Evolutionary conservation across 2,329 filamentous ascomycete species (phyloP), one percentile per base, ranked within the genome.

Genomic region (Diplodia intermedia): DNA sequence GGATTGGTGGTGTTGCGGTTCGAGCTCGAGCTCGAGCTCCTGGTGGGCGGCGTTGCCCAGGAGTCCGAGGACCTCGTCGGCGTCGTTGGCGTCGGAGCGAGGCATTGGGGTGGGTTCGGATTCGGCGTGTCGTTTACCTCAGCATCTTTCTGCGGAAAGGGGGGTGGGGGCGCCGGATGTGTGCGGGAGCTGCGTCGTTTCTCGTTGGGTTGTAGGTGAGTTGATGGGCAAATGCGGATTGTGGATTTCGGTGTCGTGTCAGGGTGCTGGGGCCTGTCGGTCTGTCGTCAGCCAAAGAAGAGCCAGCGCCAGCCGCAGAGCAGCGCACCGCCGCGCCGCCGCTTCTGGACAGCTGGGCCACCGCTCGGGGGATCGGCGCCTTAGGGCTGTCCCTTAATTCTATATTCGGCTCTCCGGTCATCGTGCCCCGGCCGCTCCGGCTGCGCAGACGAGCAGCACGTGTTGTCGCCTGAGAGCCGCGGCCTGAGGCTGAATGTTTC

Each of bases 81-180:
- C 38, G 50, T 68, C 66, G 66, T 53, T 61, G 66, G 66, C 66
- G 52, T 57, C 66, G 56, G 66, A 60, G 66, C 29, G 56, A 68
- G 55, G 55, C 66, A 68, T 68, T 62, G 57, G 31, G 40, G 31
- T 33, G 31, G 31, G 31, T 33, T 38, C 8, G 7, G 57, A n/a
- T 47, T 20, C 43, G 5, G 36, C 33, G 53, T 26, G 43, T 49
- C 9, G 65, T 57, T 60, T 55, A 67, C 53, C 65, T 54, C 40
- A 33, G 54, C 65, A 67, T 57, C 31, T 43, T 67, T n/a, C n/a
- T 56, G 54, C 7, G 20, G 18, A 47, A 47, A 47, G 26, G 11
- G 50, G 50, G 11, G 49, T 8, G 33, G 36, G 11, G 36, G 14
- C 18, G 11, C 14, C 50, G 50, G 29, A 53, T 54, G 52, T 54